Percentiles rank a stretch among this genome's conserved stretches.
These are phyloP conservation scores for Exophiala lecanii-corni DNA, from an alignment of 2,329 filamentous ascomycete species.

Conservation along the genomic window DNA sequence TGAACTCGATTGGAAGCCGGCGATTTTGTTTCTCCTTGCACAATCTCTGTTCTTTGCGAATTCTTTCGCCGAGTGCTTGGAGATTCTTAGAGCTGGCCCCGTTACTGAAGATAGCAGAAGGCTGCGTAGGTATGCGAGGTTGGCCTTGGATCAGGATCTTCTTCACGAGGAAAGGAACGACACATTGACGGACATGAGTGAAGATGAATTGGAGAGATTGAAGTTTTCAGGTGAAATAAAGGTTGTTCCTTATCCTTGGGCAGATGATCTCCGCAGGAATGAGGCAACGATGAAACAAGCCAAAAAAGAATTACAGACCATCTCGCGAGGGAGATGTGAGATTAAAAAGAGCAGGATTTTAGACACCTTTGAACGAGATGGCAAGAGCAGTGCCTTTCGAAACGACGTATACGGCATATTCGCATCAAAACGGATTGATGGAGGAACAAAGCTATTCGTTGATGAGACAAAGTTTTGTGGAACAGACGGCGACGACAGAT, in stretches of 20 bases:
- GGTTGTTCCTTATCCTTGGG: conserved; percentile 1
- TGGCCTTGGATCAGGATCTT: neutral
- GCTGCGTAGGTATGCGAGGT: neutral
- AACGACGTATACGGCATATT: no score
- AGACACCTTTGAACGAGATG: no score
- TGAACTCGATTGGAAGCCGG: no score
- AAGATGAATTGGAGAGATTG: neutral
- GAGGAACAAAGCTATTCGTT: no score
- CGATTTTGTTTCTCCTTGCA: neutral
- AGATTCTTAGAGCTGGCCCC: neutral
- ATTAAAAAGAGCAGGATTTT: no score
- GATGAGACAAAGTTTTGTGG: no score
- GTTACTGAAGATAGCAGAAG: neutral
- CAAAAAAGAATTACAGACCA: neutral
- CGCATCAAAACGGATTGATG: no score
- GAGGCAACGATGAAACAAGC: neutral
- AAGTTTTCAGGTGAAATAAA: neutral
- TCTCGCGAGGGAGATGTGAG: no score
- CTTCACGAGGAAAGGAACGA: neutral
- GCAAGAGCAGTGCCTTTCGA: no score
- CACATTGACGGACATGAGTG: neutral
- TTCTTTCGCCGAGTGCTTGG: conserved; percentile 1
- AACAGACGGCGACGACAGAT: no score
- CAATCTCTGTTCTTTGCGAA: conserved; percentile 16
- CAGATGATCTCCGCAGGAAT: neutral